These are phyloP conservation scores for Cajanus cajan DNA, from an alignment of 306 rosid genomes.

Conservation along the genomic window DNA sequence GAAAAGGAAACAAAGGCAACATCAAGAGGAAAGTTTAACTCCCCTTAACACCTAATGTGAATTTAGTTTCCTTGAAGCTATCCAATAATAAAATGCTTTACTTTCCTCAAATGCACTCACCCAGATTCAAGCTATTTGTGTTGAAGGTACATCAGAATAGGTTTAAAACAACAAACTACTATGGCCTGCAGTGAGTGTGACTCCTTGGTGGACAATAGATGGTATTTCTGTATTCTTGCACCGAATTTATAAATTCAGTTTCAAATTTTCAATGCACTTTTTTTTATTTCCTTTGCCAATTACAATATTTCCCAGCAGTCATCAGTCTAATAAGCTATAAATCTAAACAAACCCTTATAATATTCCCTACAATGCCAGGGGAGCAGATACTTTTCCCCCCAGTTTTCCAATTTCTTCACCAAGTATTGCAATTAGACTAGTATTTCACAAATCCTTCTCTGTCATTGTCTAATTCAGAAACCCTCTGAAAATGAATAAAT, in stretches of 20 bases:
- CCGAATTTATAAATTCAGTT: neutral
- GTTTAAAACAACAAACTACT: neutral
- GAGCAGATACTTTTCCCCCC: neutral
- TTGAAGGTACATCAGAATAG: neutral
- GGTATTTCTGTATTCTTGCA: conserved; percentile 12
- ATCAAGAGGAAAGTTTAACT: neutral
- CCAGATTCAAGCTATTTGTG: neutral
- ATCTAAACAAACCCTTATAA: neutral
- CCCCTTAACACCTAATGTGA: neutral
- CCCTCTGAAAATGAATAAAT: neutral
- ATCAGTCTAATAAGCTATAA: neutral
- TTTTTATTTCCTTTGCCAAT: neutral
- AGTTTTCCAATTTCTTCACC: neutral
- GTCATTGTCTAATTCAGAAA: neutral
- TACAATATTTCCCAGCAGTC: neutral
- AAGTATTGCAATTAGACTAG: neutral
- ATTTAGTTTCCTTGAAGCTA: neutral
- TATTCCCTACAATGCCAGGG: neutral
- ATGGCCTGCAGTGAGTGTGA: neutral
- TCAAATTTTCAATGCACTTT: neutral
- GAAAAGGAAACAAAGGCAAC: neutral
- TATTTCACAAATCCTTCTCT: neutral
- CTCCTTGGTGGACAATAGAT: neutral
- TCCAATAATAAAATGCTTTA: neutral
- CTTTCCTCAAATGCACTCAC: neutral